Percentiles rank a stretch among this genome's conserved stretches.
Conservation (phyloP, 768 basidiomycete genomes). For the Cystobasidiopsis lactophilus region DNA sequence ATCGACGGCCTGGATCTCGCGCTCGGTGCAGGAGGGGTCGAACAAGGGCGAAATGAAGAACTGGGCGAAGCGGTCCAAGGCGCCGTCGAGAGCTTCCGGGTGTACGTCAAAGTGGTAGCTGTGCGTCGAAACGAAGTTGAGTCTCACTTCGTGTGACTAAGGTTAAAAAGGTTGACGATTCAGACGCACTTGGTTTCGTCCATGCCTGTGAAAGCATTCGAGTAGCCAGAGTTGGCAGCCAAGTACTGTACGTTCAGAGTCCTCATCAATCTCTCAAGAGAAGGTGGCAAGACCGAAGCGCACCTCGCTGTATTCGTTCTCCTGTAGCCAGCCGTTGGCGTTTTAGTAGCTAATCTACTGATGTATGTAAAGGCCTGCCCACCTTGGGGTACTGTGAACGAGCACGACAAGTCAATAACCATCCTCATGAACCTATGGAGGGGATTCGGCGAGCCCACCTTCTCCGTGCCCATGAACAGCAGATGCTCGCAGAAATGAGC, state of each 20-base stretch:
- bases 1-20: constrained; percentile 87
- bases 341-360: too few species aligned
- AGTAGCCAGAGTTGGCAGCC: constrained; percentile 37
- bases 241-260: constrained; percentile 23
- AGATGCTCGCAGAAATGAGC: constrained; percentile 94
- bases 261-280: background rate
- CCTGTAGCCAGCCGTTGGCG: constrained; percentile 62
- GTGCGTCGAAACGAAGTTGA: constrained; percentile 29
- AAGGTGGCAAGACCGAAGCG: constrained; percentile 8
- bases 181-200: constrained; percentile 44
- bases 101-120: constrained; percentile 37
- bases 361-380: too few species aligned
- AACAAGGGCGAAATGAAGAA: constrained; percentile 95
- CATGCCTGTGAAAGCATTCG: constrained; percentile 83
- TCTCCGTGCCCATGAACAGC: constrained; percentile 48
- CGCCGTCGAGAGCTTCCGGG: constrained; percentile 28
- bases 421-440: background rate
- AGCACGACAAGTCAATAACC: background rate
- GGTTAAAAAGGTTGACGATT: constrained; percentile 47
- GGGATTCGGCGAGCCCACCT: constrained; percentile 31
- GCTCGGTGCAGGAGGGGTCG: constrained; percentile 53
- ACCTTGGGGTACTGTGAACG: constrained; percentile 18
- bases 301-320: constrained; percentile 86
- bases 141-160: too few species aligned
- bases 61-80: constrained; percentile 26